Evolutionary conservation across 176 grass and related monocot genomes (phyloP).

Genomic region (Ensete ventricosum): DNA sequence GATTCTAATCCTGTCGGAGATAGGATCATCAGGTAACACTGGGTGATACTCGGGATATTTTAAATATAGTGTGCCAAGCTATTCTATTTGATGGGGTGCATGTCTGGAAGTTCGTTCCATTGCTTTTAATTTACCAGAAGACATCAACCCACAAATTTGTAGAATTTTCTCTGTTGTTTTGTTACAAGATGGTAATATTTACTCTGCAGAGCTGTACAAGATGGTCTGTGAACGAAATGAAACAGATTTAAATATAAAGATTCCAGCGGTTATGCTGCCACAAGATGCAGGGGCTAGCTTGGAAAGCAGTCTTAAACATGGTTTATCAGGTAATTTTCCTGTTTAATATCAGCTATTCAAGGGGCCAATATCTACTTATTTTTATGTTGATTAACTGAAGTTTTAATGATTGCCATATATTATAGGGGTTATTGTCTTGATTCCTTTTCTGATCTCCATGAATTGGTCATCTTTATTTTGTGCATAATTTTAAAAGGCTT

Average conservation of each 20-base stretch:
- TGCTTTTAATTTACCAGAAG: not conserved
- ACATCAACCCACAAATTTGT: not conserved
- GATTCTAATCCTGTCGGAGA: not conserved
- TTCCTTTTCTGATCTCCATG: not conserved
- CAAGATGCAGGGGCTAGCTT: conserved; percentile 66
- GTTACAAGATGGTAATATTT: not conserved
- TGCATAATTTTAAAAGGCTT: too few relatives aligned
- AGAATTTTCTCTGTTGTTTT: not conserved
- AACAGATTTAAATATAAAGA: conserved; percentile 66
- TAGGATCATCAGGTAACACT: not conserved
- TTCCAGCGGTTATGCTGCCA: conserved; percentile 87
- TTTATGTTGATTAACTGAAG: too few relatives aligned
- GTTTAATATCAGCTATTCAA: conserved; percentile 12
- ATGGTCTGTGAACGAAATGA: conserved; percentile 87
- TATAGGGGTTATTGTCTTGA: not conserved
- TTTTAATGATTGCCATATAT: too few relatives aligned
- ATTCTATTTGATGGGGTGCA: not conserved
- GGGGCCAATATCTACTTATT: not conserved
- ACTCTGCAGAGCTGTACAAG: conserved; percentile 84
- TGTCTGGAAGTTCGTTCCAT: not conserved
- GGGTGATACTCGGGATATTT: not conserved
- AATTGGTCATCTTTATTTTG: conserved; percentile 5
- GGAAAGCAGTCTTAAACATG: conserved; percentile 28
- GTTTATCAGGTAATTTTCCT: conserved; percentile 45
- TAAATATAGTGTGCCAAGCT: too few relatives aligned